Evolutionary conservation across 345 rosid species (phyloP).

Genomic region (Iberis pinnata): DNA sequence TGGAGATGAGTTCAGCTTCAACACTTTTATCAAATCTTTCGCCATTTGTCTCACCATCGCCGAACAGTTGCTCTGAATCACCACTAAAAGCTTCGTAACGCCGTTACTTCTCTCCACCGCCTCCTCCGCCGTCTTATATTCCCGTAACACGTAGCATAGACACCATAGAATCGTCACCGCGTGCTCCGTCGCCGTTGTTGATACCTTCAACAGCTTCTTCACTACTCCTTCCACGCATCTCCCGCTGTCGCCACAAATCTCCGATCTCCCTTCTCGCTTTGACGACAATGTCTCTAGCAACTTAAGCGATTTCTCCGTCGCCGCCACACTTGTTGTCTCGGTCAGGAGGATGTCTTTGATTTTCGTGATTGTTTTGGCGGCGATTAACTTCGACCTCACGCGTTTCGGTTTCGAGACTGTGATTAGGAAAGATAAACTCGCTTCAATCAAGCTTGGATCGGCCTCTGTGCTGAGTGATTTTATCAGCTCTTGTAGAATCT

Average conservation of each 20-base stretch:
- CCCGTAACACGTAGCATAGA: conserved; percentile 56
- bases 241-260: conserved; percentile 34
- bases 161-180: conserved; percentile 82
- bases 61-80: conserved; percentile 85
- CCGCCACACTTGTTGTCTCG: conserved; percentile 27
- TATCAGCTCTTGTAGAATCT: conserved; percentile 38
- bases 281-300: conserved; percentile 52
- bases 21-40: conserved; percentile 58
- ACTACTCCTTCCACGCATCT: conserved; percentile 56
- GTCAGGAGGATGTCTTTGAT: conserved; percentile 38
- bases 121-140: conserved; percentile 40
- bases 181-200: conserved; percentile 66
- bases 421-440: conserved; percentile 49
- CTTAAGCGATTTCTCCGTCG: conserved; percentile 62
- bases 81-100: conserved; percentile 56
- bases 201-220: conserved; percentile 62
- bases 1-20: conserved; percentile 40
- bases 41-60: conserved; percentile 66
- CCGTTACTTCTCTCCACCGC: conserved; percentile 62
- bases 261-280: conserved; percentile 57
- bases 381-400: conserved; percentile 39
- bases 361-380: conserved; percentile 31
- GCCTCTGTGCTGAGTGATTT: conserved; percentile 35
- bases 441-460: conserved; percentile 46
- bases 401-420: conserved; percentile 48